Base-by-base conservation (phyloP, 352 stramenopile genomes). In the Blastocystis sp. region DNA sequence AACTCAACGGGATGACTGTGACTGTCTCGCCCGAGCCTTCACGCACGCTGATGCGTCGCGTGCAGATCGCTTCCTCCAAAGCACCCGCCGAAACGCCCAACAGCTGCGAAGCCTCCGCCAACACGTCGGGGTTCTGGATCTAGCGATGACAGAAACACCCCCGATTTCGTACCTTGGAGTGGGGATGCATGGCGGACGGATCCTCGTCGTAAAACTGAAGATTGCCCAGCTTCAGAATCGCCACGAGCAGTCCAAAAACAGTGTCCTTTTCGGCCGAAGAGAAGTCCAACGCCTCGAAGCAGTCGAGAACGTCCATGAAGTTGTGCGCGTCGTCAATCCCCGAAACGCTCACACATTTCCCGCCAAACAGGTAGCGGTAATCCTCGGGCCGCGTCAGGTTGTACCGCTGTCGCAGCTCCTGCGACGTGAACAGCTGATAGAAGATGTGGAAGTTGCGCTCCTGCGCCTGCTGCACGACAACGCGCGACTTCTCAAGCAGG, bases 171-270 rank as follows among this genome's bases (percentile, higher is more conserved):
- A 90, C 91, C 93, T 89, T 94, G 91, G 10, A 92, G 93, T 17
- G 91, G 91, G 48, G 92, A 94, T 82, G 91, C 91, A 0, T 90
- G 84, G 43, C 92, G 76, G 77, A 74, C 23, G 43, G 92, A 81
- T 0, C 89, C 11, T 34, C 92, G 62, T 92, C 91, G 40, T 95
- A 91, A 84, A 97, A 98, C 59, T 93, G 91, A 41, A 98, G 89
- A 91, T 98, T 98, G 19, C 95, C 97, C 48, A 97, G 89, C 87
- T 98, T 95, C 78, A 98, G 89, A 67, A 98, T 89, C 40, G 93
- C 93, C 34, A 93, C 92, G 5, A 96, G 91, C 21, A 97, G 93
- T 21, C 91, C 89, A 62, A 99, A 97, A 69, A 99, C 94, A 70
- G 91, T 93, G 67, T 94, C 91, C 88, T 96, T 93, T 86, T 98